A percentile compares a stretch with the other conserved stretches of the same genome.
These are phyloP conservation scores for Cucumis hystrix DNA, from an alignment of 306 rosid genomes.

Conservation along the genomic window DNA sequence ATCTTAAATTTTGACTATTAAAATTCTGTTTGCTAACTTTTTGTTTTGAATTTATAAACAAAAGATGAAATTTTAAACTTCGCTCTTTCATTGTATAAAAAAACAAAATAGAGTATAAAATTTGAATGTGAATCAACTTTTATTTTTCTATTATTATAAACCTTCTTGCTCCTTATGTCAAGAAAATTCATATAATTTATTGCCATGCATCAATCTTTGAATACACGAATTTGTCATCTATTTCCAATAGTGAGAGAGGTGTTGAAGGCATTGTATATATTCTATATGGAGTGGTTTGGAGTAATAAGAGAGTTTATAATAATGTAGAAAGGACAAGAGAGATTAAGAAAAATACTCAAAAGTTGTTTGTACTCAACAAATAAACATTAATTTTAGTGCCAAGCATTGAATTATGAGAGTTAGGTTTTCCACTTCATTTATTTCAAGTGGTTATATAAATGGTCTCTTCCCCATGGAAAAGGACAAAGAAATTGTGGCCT, in stretches of 20 bases:
- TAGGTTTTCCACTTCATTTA: constrained; percentile 7
- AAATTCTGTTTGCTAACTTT: no score
- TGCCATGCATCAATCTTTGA: not conserved
- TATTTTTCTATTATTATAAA: no score
- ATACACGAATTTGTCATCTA: not conserved
- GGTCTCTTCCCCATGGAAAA: not conserved
- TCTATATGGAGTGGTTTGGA: not conserved
- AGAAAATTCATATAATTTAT: not conserved
- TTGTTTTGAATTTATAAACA: no score
- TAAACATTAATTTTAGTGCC: not conserved
- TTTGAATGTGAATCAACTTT: no score
- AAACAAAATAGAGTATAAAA: no score
- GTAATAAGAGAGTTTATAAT: not conserved
- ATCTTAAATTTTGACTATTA: no score
- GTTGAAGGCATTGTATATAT: not conserved
- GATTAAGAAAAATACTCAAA: not conserved
- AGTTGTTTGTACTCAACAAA: not conserved
- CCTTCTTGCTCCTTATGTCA: not conserved
- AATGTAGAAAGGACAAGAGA: constrained; percentile 1
- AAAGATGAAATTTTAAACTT: no score
- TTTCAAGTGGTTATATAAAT: not conserved
- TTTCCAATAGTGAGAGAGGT: not conserved
- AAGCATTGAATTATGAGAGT: not conserved
- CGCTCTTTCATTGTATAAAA: no score
- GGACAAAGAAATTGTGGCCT: not conserved